A percentile compares a stretch with the other conserved stretches of the same genome.
phyloP scores from a whole-genome alignment of 345 rosid species.

The Alliaria petiolata region DNA sequence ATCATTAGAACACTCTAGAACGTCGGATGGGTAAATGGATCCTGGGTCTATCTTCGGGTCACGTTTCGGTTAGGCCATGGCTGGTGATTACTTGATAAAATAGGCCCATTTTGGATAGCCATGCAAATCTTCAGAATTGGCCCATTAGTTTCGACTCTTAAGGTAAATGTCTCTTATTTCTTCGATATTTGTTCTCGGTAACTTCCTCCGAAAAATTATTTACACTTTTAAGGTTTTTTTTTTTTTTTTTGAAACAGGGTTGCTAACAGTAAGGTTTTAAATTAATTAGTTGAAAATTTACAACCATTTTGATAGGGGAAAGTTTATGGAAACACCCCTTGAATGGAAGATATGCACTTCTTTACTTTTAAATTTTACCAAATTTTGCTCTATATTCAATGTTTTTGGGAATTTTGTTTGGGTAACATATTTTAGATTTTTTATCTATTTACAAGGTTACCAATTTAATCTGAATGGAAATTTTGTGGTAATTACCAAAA shows the following conservation, averaged over 20 bases:
- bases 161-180: background rate
- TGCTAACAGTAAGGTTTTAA: no score
- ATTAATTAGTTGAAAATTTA: no score
- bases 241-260: no score
- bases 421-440: background rate
- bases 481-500: background rate
- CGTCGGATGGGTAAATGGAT: no score
- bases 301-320: no score
- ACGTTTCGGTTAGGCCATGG: no score
- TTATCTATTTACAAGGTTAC: background rate
- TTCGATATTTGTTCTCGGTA: background rate
- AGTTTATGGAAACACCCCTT: background rate
- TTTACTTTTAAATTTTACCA: background rate
- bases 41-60: no score
- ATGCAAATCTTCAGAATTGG: background rate
- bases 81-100: background rate
- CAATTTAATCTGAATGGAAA: background rate
- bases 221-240: background rate
- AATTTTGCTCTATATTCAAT: background rate
- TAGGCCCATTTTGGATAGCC: conserved; percentile 7
- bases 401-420: background rate
- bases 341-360: no score
- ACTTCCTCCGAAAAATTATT: background rate
- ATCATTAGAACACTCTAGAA: no score
- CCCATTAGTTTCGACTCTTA: background rate